These are phyloP conservation scores for Spiraea crenata DNA, from an alignment of 331 rosid genomes.

Conservation along the genomic window DNA sequence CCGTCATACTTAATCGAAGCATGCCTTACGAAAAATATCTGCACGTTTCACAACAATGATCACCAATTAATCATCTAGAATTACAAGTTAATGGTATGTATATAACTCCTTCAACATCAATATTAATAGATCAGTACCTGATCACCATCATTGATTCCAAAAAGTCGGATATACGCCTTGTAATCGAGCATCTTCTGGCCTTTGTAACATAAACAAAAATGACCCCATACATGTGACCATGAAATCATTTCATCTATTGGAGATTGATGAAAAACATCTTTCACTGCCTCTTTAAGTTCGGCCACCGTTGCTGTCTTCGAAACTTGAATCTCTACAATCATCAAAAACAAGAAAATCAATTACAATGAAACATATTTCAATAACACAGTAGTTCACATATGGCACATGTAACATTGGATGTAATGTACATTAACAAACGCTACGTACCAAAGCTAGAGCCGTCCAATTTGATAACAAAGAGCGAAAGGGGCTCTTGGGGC, in stretches of 20 bases:
- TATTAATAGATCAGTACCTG: constrained; percentile 26
- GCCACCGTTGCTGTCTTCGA: constrained; percentile 39
- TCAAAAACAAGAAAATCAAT: neutral
- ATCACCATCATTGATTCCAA: constrained; percentile 46
- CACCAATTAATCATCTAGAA: neutral
- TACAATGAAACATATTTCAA: neutral
- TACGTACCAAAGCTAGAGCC: constrained; percentile 47
- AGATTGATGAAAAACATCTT: constrained; percentile 39
- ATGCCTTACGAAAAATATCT: constrained; percentile 42
- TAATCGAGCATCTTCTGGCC: constrained; percentile 39
- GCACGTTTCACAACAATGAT: constrained; percentile 6
- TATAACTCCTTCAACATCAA: neutral
- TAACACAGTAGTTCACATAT: neutral
- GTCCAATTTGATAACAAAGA: constrained; percentile 46
- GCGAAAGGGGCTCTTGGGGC: constrained; percentile 38
- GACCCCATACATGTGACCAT: constrained; percentile 60
- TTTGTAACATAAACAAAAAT: constrained; percentile 46
- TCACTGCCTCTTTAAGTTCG: constrained; percentile 47
- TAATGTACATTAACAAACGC: neutral
- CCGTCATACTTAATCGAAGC: constrained; percentile 21
- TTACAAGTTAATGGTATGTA: neutral
- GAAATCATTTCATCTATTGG: constrained; percentile 30
- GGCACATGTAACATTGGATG: neutral
- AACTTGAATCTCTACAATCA: constrained; percentile 36
- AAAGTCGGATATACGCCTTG: constrained; percentile 30